A percentile compares a stretch with the other conserved stretches of the same genome.
phyloP scores from a whole-genome alignment of 805 yeast species.

The Saccharomyces kudriavzevii region DNA sequence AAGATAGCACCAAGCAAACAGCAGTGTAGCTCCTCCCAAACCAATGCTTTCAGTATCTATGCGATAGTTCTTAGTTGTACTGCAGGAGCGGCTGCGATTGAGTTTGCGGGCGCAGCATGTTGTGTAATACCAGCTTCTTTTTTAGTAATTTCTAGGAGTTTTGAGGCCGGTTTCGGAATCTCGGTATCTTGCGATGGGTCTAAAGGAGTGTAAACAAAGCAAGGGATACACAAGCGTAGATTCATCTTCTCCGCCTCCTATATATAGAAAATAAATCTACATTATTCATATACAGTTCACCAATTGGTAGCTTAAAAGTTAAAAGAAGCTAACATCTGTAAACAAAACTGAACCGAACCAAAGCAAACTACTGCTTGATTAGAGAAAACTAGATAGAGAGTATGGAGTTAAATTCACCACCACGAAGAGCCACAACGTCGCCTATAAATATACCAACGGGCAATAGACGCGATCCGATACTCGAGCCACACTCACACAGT shows the following conservation, averaged over 20 bases:
- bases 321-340: background rate
- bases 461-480: background rate
- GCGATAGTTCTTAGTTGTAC: background rate
- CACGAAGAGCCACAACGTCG: background rate
- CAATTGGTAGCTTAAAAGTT: background rate
- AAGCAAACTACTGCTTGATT: background rate
- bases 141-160: background rate
- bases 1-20: background rate
- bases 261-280: background rate
- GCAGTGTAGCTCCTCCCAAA: background rate
- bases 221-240: background rate
- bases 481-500: background rate
- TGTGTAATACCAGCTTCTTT: background rate
- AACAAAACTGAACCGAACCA: background rate
- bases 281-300: background rate
- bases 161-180: background rate
- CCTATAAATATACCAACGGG: background rate
- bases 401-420: background rate
- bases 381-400: background rate
- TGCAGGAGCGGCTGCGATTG: background rate
- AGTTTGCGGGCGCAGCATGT: background rate
- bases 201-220: background rate
- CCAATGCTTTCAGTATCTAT: background rate
- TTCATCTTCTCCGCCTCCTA: background rate
- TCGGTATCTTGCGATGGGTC: background rate